Base-by-base conservation (phyloP, 1,284 basidiomycete genomes). In the Apiotrichum porosum region DNA sequence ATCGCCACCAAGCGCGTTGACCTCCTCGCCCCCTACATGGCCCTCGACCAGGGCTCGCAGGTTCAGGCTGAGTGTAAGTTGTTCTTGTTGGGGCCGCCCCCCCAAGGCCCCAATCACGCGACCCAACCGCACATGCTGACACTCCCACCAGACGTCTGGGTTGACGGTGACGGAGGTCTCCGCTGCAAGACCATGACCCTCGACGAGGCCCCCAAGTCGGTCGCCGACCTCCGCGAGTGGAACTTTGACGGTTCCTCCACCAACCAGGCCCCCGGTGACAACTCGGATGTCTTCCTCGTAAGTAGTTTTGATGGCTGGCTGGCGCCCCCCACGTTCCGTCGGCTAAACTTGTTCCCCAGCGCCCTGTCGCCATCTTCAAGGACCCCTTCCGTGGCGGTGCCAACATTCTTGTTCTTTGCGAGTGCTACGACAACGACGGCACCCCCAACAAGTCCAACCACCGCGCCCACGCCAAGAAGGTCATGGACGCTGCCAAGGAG, bases 181-280 rank as follows among this genome's bases (percentile, higher is more conserved):
- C 88, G 92, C 72, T 92, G 84, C 64, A 97, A 97, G 80, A 95
- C 91, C 57, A 94, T 86, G 69, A 72, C 72, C 47, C 60, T 71
- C 41, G 63, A 68, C 42, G 58, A 65, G 49, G 49, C 65, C 28
- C 69, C 69, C 54, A 48, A 55, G 21, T 62, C 63, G 28, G 69
- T 73, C 30, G 57, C 66, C 48, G 72, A 74, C 50, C 63, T 74
- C 68, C 88, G 86, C 65, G 86, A 90, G 76, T 98, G 94, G 94
- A 95, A 98, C 81, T 98, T 98, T 71, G 94, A 98, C 75, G 94
- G 94, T 62, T 95, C 92, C 31, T 94, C 90, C 37, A 97, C 92
- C 68, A 88, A 88, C 75, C 93, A 95, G 77, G 94, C 93, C 49
- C 91, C 92, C 37, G 93, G 92, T 38, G 71, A 80, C 68, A 88